A percentile compares a stretch with the other conserved stretches of the same genome.
phyloP scores from a whole-genome alignment of 106 monocot genomes.

The Dioscorea alata region DNA sequence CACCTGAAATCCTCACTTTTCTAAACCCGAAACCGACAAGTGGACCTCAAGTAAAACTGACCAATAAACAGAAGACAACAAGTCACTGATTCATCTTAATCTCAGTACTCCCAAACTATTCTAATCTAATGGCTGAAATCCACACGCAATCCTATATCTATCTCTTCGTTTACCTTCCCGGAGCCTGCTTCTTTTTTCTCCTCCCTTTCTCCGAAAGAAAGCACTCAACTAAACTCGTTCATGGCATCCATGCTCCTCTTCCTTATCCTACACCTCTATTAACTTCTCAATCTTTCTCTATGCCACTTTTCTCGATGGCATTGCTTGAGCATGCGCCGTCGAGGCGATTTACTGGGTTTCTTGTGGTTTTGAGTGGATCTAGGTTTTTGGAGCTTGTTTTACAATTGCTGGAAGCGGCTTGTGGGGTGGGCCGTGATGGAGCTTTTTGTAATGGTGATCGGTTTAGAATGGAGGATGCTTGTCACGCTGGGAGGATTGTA shows the following conservation, averaged over 20 bases:
- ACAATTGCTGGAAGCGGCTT: conserved; percentile 30
- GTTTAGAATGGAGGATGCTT: conserved; percentile 46
- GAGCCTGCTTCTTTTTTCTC: neutral
- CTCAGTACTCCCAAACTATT: too few relatives aligned
- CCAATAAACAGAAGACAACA: too few relatives aligned
- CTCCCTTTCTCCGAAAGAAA: neutral
- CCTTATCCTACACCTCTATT: neutral
- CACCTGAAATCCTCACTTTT: neutral
- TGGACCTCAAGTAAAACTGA: neutral
- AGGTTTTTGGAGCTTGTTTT: conserved; percentile 21
- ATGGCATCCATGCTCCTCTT: neutral
- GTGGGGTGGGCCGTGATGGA: conserved; percentile 1
- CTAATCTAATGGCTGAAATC: too few relatives aligned
- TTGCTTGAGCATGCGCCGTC: neutral
- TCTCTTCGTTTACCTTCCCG: too few relatives aligned
- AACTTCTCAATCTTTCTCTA: conserved; percentile 3
- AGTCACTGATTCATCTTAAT: too few relatives aligned
- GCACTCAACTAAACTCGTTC: neutral
- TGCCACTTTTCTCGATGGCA: conserved; percentile 17
- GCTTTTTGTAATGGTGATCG: neutral
- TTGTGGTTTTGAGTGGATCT: conserved; percentile 18
- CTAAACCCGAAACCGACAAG: neutral
- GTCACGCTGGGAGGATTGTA: conserved; percentile 17
- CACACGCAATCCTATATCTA: too few relatives aligned
- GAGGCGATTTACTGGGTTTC: conserved; percentile 28